Conservation (phyloP, 306 rosid species). For the Vigna unguiculata region DNA sequence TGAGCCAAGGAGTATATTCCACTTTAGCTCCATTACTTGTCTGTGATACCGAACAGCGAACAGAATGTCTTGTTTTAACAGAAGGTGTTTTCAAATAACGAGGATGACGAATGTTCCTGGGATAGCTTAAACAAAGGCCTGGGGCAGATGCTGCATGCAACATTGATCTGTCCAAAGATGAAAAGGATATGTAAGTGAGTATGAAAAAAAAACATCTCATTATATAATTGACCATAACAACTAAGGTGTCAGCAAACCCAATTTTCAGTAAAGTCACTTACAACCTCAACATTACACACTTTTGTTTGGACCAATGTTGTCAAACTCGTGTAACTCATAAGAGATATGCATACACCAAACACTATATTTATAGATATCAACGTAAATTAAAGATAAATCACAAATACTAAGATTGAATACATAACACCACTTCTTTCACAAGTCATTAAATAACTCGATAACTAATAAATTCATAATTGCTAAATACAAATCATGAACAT, state of each 20-base stretch:
- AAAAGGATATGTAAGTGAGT: background rate
- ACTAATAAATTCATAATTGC: too few relatives aligned
- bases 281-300: too few relatives aligned
- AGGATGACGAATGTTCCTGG: slow-evolving; percentile 46
- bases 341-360: too few relatives aligned
- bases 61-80: slow-evolving; percentile 46
- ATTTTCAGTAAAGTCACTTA: background rate
- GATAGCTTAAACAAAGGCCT: slow-evolving; percentile 50
- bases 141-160: slow-evolving; percentile 60
- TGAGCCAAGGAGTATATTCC: slow-evolving; percentile 97
- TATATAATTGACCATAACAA: slow-evolving; percentile 5
- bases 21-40: slow-evolving; percentile 57
- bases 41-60: slow-evolving; percentile 64
- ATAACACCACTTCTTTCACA: too few relatives aligned
- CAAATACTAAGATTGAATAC: too few relatives aligned
- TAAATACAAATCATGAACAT: too few relatives aligned
- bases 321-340: too few relatives aligned
- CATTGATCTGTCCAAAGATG: slow-evolving; percentile 65
- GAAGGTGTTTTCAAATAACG: slow-evolving; percentile 38
- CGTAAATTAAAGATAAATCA: too few relatives aligned
- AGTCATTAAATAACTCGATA: too few relatives aligned
- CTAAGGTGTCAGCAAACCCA: background rate
- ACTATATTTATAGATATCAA: too few relatives aligned
- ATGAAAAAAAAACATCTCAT: background rate
- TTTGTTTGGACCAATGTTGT: too few relatives aligned